These are phyloP conservation scores for Populus nigra DNA, from an alignment of 345 rosid species.

Conservation along the genomic window DNA sequence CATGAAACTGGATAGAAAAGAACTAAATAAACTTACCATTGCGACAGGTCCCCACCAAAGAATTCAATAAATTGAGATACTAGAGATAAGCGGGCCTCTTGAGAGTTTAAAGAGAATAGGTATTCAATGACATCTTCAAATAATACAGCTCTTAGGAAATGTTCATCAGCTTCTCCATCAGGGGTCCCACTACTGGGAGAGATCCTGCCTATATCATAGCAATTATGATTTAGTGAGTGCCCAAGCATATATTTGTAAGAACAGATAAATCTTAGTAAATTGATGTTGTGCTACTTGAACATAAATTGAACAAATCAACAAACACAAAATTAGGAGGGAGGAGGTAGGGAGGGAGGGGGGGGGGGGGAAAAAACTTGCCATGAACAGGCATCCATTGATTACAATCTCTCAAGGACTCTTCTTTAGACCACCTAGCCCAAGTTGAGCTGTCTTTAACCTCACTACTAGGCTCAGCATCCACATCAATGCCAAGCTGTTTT, in stretches of 20 bases:
- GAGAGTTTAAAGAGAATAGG: conserved; percentile 70
- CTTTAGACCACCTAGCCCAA: conserved; percentile 87
- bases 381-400: conserved; percentile 88
- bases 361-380: conserved; percentile 29
- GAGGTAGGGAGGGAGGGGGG: neutral
- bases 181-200: conserved; percentile 39
- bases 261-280: too few species aligned
- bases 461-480: conserved; percentile 50
- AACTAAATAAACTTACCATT: conserved; percentile 37
- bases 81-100: conserved; percentile 68
- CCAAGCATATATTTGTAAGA: neutral
- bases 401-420: conserved; percentile 71
- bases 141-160: conserved; percentile 55
- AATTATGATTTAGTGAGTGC: neutral
- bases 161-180: conserved; percentile 63
- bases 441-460: conserved; percentile 75
- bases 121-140: conserved; percentile 81
- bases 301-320: neutral
- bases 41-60: conserved; percentile 73
- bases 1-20: neutral
- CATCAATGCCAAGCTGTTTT: conserved; percentile 76
- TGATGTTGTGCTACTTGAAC: neutral
- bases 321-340: neutral
- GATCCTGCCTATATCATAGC: conserved; percentile 35
- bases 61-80: conserved; percentile 75